Conservation (phyloP, 257 asterid genomes). For the Nicotiana sylvestris region DNA sequence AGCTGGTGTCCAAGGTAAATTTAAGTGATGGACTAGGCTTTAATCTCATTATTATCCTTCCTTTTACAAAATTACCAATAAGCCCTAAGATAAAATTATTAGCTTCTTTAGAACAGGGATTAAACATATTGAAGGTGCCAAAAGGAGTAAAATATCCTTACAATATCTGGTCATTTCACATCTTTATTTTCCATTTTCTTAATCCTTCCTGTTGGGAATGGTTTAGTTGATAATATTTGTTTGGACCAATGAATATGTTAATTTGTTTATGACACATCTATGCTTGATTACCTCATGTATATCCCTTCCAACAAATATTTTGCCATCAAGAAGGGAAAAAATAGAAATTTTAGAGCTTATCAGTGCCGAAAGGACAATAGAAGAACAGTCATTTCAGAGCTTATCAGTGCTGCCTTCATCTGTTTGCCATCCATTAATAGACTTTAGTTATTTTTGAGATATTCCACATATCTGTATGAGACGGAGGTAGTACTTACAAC, state of each 20-base stretch:
- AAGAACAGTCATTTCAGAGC: background rate
- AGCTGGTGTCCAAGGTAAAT: background rate
- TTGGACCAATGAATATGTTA: background rate
- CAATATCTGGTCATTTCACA: too few species aligned
- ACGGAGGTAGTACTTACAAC: constrained; percentile 54
- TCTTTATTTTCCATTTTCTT: background rate
- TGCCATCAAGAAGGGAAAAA: background rate
- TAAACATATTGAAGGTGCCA: background rate
- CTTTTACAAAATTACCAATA: background rate
- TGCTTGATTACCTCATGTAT: background rate
- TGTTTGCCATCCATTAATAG: background rate
- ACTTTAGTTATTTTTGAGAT: background rate
- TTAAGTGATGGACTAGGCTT: background rate
- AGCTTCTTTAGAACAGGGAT: background rate
- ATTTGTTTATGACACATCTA: background rate
- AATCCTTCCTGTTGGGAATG: background rate
- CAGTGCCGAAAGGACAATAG: background rate
- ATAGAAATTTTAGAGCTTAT: background rate
- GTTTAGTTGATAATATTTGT: background rate
- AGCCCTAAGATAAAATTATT: background rate
- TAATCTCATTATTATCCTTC: constrained; percentile 1
- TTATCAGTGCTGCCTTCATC: background rate
- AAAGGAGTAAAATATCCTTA: too few species aligned
- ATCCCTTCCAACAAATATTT: background rate
- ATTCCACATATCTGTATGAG: constrained; percentile 1